phyloP scores from a whole-genome alignment of 345 rosid species.

The Abelmoschus esculentus region DNA sequence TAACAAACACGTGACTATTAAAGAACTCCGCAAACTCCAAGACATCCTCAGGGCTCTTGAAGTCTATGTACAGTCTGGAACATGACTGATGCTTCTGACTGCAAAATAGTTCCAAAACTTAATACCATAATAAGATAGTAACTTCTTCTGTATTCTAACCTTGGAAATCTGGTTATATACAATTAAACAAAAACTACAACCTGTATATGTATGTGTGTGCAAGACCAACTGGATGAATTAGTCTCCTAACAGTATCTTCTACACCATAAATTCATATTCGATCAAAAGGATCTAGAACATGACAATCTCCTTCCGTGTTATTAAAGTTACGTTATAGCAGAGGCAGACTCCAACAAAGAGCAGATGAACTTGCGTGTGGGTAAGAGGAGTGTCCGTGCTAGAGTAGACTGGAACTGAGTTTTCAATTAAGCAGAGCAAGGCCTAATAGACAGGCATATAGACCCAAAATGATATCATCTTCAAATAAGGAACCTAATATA shows the following conservation, averaged over 20 bases:
- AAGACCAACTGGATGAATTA: neutral
- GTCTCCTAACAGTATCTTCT: neutral
- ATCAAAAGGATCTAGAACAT: neutral
- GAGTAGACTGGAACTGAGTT: neutral
- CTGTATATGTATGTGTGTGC: neutral
- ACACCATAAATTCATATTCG: neutral
- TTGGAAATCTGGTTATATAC: neutral
- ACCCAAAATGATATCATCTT: neutral
- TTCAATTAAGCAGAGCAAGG: neutral
- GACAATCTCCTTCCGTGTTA: neutral
- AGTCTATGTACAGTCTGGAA: slow-evolving; percentile 63
- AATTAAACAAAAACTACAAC: slow-evolving; percentile 2
- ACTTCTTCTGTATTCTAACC: neutral
- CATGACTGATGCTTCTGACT: slow-evolving; percentile 51
- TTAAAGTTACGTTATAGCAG: neutral
- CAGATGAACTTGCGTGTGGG: neutral
- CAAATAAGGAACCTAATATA: neutral
- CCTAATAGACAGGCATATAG: neutral
- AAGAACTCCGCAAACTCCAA: slow-evolving; percentile 68
- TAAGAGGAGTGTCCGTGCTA: neutral
- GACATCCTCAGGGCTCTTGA: slow-evolving; percentile 56
- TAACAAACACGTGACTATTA: slow-evolving; percentile 65
- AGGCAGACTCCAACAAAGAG: neutral
- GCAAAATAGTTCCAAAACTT: slow-evolving; percentile 24
- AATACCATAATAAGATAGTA: neutral